Conservation (phyloP, 768 basidiomycete genomes). For the Pleurotus tuber-regium region DNA sequence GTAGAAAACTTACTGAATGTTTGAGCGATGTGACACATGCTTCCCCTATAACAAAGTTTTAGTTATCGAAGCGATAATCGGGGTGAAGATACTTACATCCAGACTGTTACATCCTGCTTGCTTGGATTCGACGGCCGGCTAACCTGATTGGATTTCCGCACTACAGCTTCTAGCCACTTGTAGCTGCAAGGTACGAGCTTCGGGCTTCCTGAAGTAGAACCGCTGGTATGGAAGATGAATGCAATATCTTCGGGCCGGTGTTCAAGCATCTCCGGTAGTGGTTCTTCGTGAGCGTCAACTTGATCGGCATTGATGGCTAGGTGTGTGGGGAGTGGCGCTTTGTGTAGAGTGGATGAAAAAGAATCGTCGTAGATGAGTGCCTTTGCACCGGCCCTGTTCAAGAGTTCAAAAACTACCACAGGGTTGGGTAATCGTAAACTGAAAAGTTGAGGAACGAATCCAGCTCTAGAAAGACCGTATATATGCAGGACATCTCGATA, state of each 20-base stretch:
- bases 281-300: slow-evolving; percentile 32
- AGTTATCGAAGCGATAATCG: not conserved
- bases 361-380: slow-evolving; percentile 65
- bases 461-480: slow-evolving; percentile 72
- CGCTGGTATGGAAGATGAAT: slow-evolving; percentile 79
- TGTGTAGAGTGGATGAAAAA: slow-evolving; percentile 40
- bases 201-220: slow-evolving; percentile 81
- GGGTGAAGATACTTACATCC: slow-evolving; percentile 54
- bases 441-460: slow-evolving; percentile 76
- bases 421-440: slow-evolving; percentile 76
- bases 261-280: slow-evolving; percentile 42
- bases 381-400: slow-evolving; percentile 57
- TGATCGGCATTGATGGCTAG: slow-evolving; percentile 38
- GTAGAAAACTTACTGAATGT: slow-evolving; percentile 57
- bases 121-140: slow-evolving; percentile 44
- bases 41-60: slow-evolving; percentile 51
- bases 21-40: slow-evolving; percentile 82
- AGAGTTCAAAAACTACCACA: slow-evolving; percentile 65
- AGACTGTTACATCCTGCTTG: slow-evolving; percentile 67
- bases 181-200: slow-evolving; percentile 74
- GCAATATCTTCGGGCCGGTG: slow-evolving; percentile 39
- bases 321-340: slow-evolving; percentile 50
- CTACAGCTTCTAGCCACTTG: slow-evolving; percentile 60
- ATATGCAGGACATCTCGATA: slow-evolving; percentile 72
- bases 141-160: slow-evolving; percentile 57